phyloP scores from a whole-genome alignment of 2,329 filamentous ascomycete species.

The Fusarium illudens region DNA sequence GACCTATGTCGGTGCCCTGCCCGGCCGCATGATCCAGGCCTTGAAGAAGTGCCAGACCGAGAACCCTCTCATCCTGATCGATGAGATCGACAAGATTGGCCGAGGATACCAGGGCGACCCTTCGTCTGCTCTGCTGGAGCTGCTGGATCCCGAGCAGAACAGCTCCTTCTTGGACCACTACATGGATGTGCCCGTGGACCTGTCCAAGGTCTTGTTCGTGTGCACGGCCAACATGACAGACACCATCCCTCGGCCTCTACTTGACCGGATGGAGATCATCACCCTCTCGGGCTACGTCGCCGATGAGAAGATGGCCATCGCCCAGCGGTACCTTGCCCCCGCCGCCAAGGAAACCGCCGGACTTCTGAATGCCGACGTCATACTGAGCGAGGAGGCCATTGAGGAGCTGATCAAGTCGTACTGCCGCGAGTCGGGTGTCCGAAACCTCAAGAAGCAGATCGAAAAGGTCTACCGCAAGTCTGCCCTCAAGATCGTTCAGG shows the following conservation, averaged over 20 bases:
- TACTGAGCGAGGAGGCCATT: slow-evolving; percentile 85
- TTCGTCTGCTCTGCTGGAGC: slow-evolving; percentile 88
- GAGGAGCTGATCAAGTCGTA: slow-evolving; percentile 98
- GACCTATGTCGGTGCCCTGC: slow-evolving; percentile 95
- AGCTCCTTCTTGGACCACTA: slow-evolving; percentile 98
- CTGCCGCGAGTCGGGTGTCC: slow-evolving; percentile 94
- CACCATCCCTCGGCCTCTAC: slow-evolving; percentile 90
- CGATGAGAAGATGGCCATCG: slow-evolving; percentile 99
- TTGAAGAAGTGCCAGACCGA: slow-evolving; percentile 99
- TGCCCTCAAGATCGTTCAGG: slow-evolving; percentile 94
- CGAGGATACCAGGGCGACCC: slow-evolving; percentile 96
- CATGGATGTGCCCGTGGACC: slow-evolving; percentile 96
- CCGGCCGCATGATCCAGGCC: slow-evolving; percentile 96
- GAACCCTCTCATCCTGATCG: slow-evolving; percentile 94
- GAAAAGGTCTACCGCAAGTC: slow-evolving; percentile 99
- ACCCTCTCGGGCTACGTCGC: slow-evolving; percentile 95
- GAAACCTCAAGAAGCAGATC: slow-evolving; percentile 99
- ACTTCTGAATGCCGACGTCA: slow-evolving; percentile 88
- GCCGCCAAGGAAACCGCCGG: slow-evolving; percentile 95
- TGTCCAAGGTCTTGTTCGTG: slow-evolving; percentile 97
- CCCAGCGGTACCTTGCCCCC: slow-evolving; percentile 89
- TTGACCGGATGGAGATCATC: slow-evolving; percentile 98
- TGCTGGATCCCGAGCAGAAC: slow-evolving; percentile 97
- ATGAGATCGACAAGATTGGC: slow-evolving; percentile 98
- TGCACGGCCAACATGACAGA: slow-evolving; percentile 99